A percentile compares a stretch with the other conserved stretches of the same genome.
Evolutionary conservation across 2,329 filamentous ascomycete genomes (phyloP).

Genomic region (Albifimbria verrucaria): DNA sequence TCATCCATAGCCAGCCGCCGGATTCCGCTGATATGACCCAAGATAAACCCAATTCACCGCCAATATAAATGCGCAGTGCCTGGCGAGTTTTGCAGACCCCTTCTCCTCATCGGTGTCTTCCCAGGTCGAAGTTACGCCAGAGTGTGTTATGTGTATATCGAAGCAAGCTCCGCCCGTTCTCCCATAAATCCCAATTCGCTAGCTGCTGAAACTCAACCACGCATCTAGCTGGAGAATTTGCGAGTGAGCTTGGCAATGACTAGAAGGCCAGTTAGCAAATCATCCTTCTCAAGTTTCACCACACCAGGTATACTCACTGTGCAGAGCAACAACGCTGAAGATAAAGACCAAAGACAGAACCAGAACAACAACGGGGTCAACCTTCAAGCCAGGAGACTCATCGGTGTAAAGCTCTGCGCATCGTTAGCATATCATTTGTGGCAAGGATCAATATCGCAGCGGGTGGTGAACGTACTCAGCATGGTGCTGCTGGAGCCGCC

Average conservation of each 20-base stretch:
- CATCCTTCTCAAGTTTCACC: background rate
- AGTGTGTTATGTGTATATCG: background rate
- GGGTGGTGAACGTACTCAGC: constrained; percentile 68
- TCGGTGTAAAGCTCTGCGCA: constrained; percentile 73
- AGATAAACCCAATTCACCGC: background rate
- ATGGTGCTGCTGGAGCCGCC: constrained; percentile 97
- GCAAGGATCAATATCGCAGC: background rate
- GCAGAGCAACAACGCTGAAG: constrained; percentile 94
- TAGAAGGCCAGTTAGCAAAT: constrained; percentile 34
- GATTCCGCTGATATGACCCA: background rate
- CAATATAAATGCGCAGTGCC: background rate
- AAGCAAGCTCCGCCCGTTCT: background rate
- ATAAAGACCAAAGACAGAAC: constrained; percentile 97
- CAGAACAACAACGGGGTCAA: constrained; percentile 95
- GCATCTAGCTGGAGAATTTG: constrained; percentile 67
- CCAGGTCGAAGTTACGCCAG: background rate
- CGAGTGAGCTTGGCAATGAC: constrained; percentile 95
- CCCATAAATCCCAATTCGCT: background rate
- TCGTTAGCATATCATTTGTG: background rate
- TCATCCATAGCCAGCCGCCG: constrained; percentile 2
- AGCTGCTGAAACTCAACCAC: background rate
- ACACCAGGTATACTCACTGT: constrained; percentile 63
- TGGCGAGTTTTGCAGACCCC: background rate
- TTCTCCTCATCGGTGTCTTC: background rate
- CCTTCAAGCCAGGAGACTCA: constrained; percentile 94